These are phyloP conservation scores for Tylopilus sp. DNA, from an alignment of 1,284 basidiomycete genomes.

Conservation along the genomic window DNA sequence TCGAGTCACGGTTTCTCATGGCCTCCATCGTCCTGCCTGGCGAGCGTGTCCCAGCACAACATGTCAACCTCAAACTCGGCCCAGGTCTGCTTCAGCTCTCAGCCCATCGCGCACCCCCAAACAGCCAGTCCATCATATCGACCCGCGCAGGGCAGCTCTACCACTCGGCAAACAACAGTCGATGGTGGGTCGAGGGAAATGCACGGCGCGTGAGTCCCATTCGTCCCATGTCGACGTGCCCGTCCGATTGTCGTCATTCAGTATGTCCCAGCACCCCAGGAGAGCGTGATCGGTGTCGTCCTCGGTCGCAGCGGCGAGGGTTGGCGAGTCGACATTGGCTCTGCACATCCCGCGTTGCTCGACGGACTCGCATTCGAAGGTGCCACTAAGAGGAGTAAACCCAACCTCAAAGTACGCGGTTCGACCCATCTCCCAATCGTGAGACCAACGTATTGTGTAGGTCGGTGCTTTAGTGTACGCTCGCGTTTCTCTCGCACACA, in stretches of 20 bases:
- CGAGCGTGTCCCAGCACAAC: slow-evolving; percentile 61
- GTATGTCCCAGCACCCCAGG: slow-evolving; percentile 83
- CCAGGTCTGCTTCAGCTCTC: slow-evolving; percentile 61
- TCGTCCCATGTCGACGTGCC: neutral
- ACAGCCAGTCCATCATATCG: slow-evolving; percentile 46
- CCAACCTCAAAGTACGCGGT: slow-evolving; percentile 68
- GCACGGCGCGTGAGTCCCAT: slow-evolving; percentile 56
- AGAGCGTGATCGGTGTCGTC: slow-evolving; percentile 74
- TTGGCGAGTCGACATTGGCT: slow-evolving; percentile 80
- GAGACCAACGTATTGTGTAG: slow-evolving; percentile 37
- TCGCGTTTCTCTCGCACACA: slow-evolving; percentile 79
- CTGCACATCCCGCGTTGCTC: slow-evolving; percentile 70
- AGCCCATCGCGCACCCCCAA: slow-evolving; percentile 11
- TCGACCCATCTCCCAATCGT: neutral
- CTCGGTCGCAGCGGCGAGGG: slow-evolving; percentile 70
- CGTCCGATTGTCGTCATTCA: slow-evolving; percentile 30
- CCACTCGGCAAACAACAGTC: slow-evolving; percentile 65
- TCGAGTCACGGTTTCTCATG: slow-evolving; percentile 36
- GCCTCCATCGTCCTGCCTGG: slow-evolving; percentile 59
- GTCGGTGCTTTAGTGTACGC: slow-evolving; percentile 80
- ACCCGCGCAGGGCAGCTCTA: slow-evolving; percentile 66
- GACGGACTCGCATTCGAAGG: slow-evolving; percentile 85
- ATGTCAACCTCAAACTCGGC: slow-evolving; percentile 75
- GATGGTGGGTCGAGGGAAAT: slow-evolving; percentile 82
- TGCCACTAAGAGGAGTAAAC: slow-evolving; percentile 79